Evolutionary conservation across 805 yeast genomes (phyloP), one percentile per base, ranked within the genome.

Genomic region (Torulaspora gathmanii): DNA sequence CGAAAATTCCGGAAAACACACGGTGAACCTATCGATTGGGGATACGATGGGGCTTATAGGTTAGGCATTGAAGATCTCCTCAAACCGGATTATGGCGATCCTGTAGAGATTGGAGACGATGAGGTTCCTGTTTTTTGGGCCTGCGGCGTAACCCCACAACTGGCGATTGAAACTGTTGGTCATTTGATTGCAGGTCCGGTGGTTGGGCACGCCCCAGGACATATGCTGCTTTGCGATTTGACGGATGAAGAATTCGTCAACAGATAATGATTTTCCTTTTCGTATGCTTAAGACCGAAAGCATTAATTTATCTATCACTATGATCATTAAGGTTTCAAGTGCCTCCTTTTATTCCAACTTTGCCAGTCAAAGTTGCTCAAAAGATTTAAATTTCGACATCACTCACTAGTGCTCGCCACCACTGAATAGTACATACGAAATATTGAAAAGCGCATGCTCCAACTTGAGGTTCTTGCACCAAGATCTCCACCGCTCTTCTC

Each of bases 91-190:
- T 70, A 57, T 50, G 73, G 74, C 5, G 70, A 68, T 12, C 30
- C 61, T 1, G 55, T 64, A 4, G 59, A 48, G 3, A 55, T 69
- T 13, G 51, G 49, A 8, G 63, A 54, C 0, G 71, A 58, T 35
- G 73, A 70, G 42, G 45, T 70, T 68, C 74, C 75, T 2, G 72
- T 70, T 2, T 70, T 71, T 44, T 71, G 74, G 74, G 74, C 67
- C 1, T 70, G 74, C 45, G 74, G 74, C 5, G 72, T 71, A 17
- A 70, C 74, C 8, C 71, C 74, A 3, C 43, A 44, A 8, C 41
- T 38, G 11, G 47, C 42, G 12, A 33, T 38, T 28, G 47, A 38
- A 19, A 44, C 42, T 5, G 35, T 39, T 25, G 69, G 65, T 13
- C 49, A 49, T 11, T 37, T 51, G 33, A 61, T 67, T 12, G 50